These are phyloP conservation scores for Akanthomyces dipterigenus DNA, from an alignment of 2,329 filamentous ascomycete species.

Conservation along the genomic window DNA sequence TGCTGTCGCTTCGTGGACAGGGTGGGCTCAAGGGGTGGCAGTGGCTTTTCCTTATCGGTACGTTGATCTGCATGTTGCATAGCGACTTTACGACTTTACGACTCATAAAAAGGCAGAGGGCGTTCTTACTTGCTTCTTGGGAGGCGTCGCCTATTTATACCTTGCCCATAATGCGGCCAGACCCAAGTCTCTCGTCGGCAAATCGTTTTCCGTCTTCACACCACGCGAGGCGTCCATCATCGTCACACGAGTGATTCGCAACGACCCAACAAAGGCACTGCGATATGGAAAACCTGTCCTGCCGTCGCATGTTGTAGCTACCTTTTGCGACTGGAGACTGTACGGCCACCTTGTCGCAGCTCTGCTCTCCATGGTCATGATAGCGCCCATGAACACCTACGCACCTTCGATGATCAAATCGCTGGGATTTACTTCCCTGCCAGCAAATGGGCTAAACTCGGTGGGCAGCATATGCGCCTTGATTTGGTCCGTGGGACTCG, in stretches of 20 bases:
- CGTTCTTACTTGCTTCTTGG: slow-evolving; percentile 20
- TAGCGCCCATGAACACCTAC: slow-evolving; percentile 25
- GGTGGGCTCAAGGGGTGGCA: slow-evolving; percentile 23
- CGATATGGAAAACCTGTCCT: slow-evolving; percentile 19
- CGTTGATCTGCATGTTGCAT: background rate
- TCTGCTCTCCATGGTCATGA: slow-evolving; percentile 25
- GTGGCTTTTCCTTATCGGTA: slow-evolving; percentile 25
- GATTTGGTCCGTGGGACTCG: slow-evolving; percentile 20
- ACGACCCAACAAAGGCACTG: slow-evolving; percentile 23
- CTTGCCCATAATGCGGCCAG: slow-evolving; percentile 21
- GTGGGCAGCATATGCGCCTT: slow-evolving; percentile 22
- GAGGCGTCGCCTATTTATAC: slow-evolving; percentile 21
- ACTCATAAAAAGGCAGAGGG: slow-evolving; percentile 18
- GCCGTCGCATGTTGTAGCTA: slow-evolving; percentile 19
- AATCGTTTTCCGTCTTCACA: slow-evolving; percentile 20
- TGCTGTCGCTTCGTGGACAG: slow-evolving; percentile 21
- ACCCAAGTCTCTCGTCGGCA: slow-evolving; percentile 21
- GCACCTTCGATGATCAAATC: slow-evolving; percentile 25
- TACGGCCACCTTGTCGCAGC: slow-evolving; percentile 23
- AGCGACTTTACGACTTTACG: background rate
- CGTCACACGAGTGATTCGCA: slow-evolving; percentile 22
- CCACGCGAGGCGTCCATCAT: slow-evolving; percentile 20
- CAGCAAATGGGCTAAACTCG: slow-evolving; percentile 25
- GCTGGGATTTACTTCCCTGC: slow-evolving; percentile 20
- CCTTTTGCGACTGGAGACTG: slow-evolving; percentile 22